These are phyloP conservation scores for Luffa aegyptiaca DNA, from an alignment of 306 rosid species.

Conservation along the genomic window DNA sequence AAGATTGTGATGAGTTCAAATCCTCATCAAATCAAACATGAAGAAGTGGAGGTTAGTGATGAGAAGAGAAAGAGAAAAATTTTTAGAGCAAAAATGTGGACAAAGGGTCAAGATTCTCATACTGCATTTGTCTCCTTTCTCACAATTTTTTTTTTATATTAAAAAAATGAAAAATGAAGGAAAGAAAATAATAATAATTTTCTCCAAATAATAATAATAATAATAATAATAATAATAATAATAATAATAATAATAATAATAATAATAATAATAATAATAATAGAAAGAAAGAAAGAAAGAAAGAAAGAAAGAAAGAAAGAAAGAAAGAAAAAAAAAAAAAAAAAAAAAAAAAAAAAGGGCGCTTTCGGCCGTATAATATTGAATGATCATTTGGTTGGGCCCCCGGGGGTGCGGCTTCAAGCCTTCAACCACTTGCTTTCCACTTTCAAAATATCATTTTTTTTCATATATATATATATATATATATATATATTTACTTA, in stretches of 20 bases:
- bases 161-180: neutral
- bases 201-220: too few relatives aligned
- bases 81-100: neutral
- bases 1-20: too few relatives aligned
- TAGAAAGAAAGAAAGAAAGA: too few relatives aligned
- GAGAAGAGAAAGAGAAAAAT: neutral
- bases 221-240: too few relatives aligned
- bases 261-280: too few relatives aligned
- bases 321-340: neutral
- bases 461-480: too few relatives aligned
- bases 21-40: neutral
- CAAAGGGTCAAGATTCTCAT: neutral
- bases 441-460: neutral
- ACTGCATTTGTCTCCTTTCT: neutral
- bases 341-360: neutral
- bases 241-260: too few relatives aligned
- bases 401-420: neutral
- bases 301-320: too few relatives aligned
- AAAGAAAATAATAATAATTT: too few relatives aligned
- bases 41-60: neutral
- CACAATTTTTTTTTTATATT: neutral
- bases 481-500: too few relatives aligned
- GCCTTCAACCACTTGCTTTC: neutral
- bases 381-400: neutral
- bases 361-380: neutral